Evolutionary conservation across 1,284 basidiomycete species (phyloP), one percentile per base, ranked within the genome.

Genomic region (Puccinia novopanici): DNA sequence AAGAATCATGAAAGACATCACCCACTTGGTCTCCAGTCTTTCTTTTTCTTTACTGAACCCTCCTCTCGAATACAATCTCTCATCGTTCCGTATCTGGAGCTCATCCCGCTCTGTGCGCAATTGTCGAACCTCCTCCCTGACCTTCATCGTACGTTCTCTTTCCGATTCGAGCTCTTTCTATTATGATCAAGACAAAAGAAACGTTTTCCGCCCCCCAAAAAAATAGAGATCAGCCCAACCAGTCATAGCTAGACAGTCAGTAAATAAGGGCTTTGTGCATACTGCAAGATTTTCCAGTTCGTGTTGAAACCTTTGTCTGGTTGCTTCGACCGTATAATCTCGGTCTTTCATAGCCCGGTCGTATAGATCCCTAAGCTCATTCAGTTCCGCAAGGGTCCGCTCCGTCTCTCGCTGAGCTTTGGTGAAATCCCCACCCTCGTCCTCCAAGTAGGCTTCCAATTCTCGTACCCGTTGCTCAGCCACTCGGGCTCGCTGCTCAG

Each of bases 41-140:
- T 93, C 92, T 85, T 91, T 92, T 86, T 94, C 92, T 83, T 92
- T 92, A 87, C 92, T 92, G 92, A 92, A 94, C 3, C 91, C 90
- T 13, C 90, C 89, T 65, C 90, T 90, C 81, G 89, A 91, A 85
- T 92, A 92, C 0, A 91, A 88, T 83, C 93, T 92, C 82, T 93
- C 91, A 81, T 93, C 91, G 83, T 90, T 91, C 54, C 90, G 89
- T 57, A 91, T 86, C 82, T 92, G 91, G 2, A 94, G 88, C 77
- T 92, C 90, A 81, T 93, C 92, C 75, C 91, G 89, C 82, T 93
- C 91, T 0, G 91, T 91, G 19, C 92, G 90, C 52, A 91, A 88
- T 84, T 92, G 91, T 79, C 92, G 89, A 83, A 91, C 92, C 82
- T 93, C 92, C 84, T 93, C 92, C 24, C 82, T 70, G 9, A 73